phyloP scores from a whole-genome alignment of 2,329 filamentous ascomycete species.

The Pezicula rhizophila region DNA sequence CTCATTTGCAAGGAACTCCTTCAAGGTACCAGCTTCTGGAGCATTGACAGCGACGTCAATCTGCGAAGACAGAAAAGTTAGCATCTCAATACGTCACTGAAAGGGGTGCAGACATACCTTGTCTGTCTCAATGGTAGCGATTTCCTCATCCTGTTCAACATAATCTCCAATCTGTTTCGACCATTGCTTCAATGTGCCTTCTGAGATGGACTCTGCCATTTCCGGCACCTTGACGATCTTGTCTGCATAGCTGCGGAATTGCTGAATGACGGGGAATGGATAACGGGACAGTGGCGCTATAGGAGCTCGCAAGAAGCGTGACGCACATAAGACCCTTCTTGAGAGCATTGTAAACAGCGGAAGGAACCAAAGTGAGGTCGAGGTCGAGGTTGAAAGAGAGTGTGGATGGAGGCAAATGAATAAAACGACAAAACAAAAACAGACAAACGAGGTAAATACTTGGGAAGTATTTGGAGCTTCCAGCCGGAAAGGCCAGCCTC shows the following conservation, averaged over 20 bases:
- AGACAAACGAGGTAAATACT: background rate
- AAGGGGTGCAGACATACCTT: conserved; percentile 55
- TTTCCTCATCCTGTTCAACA: conserved; percentile 93
- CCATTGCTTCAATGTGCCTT: conserved; percentile 95
- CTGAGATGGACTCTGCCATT: conserved; percentile 98
- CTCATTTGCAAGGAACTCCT: conserved; percentile 84
- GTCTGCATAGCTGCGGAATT: conserved; percentile 66
- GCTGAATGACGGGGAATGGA: conserved; percentile 41
- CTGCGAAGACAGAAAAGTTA: conserved; percentile 37
- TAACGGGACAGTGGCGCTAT: conserved; percentile 27
- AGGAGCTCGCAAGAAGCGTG: conserved; percentile 25
- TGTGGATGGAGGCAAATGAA: conserved; percentile 11
- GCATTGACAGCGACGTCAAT: conserved; percentile 97
- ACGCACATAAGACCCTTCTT: conserved; percentile 25
- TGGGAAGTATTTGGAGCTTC: too few relatives aligned
- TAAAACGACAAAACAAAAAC: background rate
- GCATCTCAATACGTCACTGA: background rate
- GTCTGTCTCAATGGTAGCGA: conserved; percentile 98
- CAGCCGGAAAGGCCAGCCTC: background rate
- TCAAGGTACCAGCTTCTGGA: conserved; percentile 82
- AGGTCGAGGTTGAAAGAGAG: conserved; percentile 11
- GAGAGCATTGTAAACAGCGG: conserved; percentile 23
- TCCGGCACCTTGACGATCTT: conserved; percentile 87
- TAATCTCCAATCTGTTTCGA: conserved; percentile 87
- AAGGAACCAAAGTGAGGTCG: conserved; percentile 3